Conservation (phyloP, 305 asterid species). For the Andrographis paniculata region DNA sequence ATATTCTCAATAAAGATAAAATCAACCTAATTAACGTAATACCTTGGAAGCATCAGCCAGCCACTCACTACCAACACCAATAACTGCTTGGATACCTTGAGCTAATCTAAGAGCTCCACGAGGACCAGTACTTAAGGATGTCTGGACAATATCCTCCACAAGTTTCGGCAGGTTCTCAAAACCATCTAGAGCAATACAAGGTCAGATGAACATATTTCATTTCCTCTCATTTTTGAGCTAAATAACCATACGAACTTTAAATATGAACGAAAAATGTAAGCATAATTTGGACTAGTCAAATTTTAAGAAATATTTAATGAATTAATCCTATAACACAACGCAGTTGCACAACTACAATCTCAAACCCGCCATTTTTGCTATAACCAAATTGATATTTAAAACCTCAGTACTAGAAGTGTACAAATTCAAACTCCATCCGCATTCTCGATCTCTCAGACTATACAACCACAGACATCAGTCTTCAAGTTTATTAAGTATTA, state of each 20-base stretch:
- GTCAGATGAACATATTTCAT: neutral
- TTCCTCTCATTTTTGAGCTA: neutral
- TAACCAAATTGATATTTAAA: no score
- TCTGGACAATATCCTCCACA: conserved; percentile 84
- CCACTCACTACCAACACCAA: conserved; percentile 97
- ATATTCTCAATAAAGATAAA: conserved; percentile 1
- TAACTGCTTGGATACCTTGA: conserved; percentile 94
- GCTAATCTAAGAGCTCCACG: conserved; percentile 89
- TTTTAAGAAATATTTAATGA: no score
- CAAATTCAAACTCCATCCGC: no score
- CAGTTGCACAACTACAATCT: no score
- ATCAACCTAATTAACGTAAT: conserved; percentile 5
- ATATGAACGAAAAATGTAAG: no score
- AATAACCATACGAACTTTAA: neutral
- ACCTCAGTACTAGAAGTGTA: no score
- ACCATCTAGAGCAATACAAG: conserved; percentile 43
- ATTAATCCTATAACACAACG: no score
- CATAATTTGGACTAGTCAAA: no score
- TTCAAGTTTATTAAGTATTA: no score
- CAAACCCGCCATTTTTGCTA: no score
- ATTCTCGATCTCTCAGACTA: no score
- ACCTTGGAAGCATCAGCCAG: conserved; percentile 85
- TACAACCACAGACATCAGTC: no score
- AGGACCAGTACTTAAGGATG: conserved; percentile 90
- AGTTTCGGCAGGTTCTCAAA: conserved; percentile 77